phyloP scores from a whole-genome alignment of 176 grass and related monocot species.

The Cenchrus purpureus region DNA sequence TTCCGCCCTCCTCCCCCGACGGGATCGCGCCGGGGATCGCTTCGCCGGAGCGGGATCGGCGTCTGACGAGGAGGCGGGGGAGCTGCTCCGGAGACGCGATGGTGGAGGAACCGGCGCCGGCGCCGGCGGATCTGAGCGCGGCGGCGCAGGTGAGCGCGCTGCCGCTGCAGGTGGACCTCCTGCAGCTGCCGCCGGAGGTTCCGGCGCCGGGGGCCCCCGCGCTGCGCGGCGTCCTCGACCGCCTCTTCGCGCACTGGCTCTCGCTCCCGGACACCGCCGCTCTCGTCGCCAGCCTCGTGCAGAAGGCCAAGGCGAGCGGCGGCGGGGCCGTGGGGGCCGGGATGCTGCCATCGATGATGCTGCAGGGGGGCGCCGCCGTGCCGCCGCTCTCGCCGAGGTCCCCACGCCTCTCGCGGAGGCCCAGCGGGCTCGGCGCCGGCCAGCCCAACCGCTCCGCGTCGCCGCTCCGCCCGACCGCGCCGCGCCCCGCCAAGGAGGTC shows the following conservation, averaged over 20 bases:
- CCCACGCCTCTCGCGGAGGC: constrained; percentile 63
- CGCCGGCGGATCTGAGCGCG: constrained; percentile 44
- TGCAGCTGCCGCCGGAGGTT: constrained; percentile 62
- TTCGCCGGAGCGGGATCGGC: constrained; percentile 40
- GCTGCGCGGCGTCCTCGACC: constrained; percentile 60
- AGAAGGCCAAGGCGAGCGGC: constrained; percentile 60
- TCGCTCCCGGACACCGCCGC: constrained; percentile 68
- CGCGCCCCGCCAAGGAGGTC: constrained; percentile 64
- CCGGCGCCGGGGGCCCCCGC: constrained; percentile 43
- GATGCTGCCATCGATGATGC: constrained; percentile 68
- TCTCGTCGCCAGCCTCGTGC: constrained; percentile 55
- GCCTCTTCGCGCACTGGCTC: constrained; percentile 90
- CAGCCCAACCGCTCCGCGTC: constrained; percentile 57
- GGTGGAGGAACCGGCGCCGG: constrained; percentile 15
- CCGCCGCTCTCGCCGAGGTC: constrained; percentile 95
- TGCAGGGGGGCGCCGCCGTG: constrained; percentile 66
- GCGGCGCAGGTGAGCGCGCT: constrained; percentile 34
- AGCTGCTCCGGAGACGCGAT: neutral
- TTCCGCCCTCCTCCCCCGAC: neutral
- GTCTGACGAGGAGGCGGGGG: neutral
- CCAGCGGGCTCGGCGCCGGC: constrained; percentile 42
- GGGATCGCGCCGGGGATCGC: neutral
- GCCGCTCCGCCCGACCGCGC: constrained; percentile 62
- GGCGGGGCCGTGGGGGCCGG: constrained; percentile 15
- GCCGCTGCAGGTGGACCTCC: constrained; percentile 64